A percentile compares a stretch with the other conserved stretches of the same genome.
Evolutionary conservation across 495 filamentous ascomycete species (phyloP).

Genomic region (Podospora appendiculata): DNA sequence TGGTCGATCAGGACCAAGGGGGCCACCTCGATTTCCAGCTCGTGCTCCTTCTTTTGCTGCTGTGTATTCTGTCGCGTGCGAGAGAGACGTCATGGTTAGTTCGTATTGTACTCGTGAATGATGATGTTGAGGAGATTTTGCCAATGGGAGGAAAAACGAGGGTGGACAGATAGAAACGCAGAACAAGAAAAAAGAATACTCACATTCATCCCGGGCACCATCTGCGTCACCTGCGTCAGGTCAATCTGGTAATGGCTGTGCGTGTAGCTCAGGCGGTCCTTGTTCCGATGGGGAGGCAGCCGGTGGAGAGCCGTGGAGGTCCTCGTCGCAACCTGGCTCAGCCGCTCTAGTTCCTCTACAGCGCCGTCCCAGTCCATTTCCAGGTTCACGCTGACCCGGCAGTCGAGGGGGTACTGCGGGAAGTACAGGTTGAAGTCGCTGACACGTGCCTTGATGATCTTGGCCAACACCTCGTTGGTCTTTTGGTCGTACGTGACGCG

Average conservation of each 20-base stretch:
- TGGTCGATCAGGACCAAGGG: slow-evolving; percentile 60
- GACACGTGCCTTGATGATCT: slow-evolving; percentile 84
- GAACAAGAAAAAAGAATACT: slow-evolving; percentile 21
- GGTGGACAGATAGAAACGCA: neutral
- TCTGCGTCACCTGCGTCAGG: slow-evolving; percentile 57
- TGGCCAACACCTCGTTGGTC: slow-evolving; percentile 62
- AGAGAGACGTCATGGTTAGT: too few species aligned
- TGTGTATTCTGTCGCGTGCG: slow-evolving; percentile 18
- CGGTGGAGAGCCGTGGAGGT: neutral
- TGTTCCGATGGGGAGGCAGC: slow-evolving; percentile 47
- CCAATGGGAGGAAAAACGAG: neutral
- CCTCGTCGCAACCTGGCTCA: slow-evolving; percentile 7
- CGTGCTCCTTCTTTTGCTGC: slow-evolving; percentile 65
- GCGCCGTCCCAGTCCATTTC: slow-evolving; percentile 82
- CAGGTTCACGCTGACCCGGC: slow-evolving; percentile 80
- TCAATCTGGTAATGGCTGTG: slow-evolving; percentile 83
- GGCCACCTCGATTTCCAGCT: slow-evolving; percentile 80
- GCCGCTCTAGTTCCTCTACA: slow-evolving; percentile 42
- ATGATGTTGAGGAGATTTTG: too few species aligned
- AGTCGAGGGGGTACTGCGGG: slow-evolving; percentile 67
- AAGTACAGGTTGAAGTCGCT: slow-evolving; percentile 75
- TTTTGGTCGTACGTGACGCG: slow-evolving; percentile 72
- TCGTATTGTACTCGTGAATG: too few species aligned
- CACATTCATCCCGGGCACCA: slow-evolving; percentile 36
- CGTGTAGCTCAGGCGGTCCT: slow-evolving; percentile 82